Evolutionary conservation across 2,329 filamentous ascomycete species (phyloP), one percentile per base, ranked within the genome.

Genomic region (Coniochaeta prunicola): DNA sequence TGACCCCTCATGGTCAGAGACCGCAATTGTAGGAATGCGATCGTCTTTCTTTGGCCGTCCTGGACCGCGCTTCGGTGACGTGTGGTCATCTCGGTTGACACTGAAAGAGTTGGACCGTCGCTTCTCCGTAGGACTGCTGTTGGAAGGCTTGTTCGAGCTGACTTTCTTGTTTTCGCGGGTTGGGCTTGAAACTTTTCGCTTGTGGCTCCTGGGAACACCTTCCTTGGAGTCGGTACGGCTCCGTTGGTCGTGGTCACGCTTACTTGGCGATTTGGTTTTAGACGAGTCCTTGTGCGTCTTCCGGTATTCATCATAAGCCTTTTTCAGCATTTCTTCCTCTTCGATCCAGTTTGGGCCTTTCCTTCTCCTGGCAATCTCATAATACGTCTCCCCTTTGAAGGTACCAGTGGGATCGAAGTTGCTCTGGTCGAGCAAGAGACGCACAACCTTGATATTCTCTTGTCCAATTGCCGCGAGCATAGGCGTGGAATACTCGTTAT

Each of bases 381-480:
- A 89, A 71, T 97, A 99, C 0, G 90, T 88, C 66, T 90, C 85
- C 24, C 90, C 90, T 64, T 87, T 86, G 64, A 86, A 87, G 28
- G 87, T 82, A 59, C 88, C 85, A 0, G 90, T 91, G 0, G 94
- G 92, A 66, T 99, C 88, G 69, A 97, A 97, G 17, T 76, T 76
- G 54, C 83, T 82, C 66, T 94, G 90, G 60, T 87, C 86, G 7
- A 96, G 77, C 8, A 97, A 80, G 12, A 96, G 77, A 59, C 89
- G 84, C 50, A 99, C 85, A 59, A 97, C 91, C 64, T 91, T 89
- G 56, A 94, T 82, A 66, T 96, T 94, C 63, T 87, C 85, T 65
- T 93, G 89, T 17, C 94, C 93, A 64, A 99, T 97, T 1, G 94
- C 92, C 60, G 92, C 92, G 38, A 97, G 82, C 79, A 99, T 96